phyloP scores from a whole-genome alignment of 2,329 filamentous ascomycete species.

The Xylariales sp. region DNA sequence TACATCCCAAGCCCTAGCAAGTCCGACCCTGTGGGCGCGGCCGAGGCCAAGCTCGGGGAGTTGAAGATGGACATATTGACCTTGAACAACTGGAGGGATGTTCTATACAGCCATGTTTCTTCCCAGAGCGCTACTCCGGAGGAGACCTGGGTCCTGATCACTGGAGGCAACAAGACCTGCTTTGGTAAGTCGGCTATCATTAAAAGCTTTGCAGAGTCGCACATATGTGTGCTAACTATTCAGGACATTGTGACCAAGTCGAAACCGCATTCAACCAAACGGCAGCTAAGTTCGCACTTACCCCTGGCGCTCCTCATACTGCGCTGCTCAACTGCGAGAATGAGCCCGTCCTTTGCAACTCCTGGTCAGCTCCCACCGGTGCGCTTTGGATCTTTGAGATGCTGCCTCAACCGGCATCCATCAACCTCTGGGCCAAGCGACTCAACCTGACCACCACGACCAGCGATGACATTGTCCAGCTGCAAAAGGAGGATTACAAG shows the following conservation, averaged over 20 bases:
- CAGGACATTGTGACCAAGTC: conserved; percentile 60
- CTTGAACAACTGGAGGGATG: conserved; percentile 66
- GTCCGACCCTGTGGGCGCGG: conserved; percentile 37
- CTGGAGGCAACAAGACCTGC: conserved; percentile 75
- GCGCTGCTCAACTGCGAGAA: conserved; percentile 69
- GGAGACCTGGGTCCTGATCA: conserved; percentile 73
- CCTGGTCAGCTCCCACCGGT: conserved; percentile 63
- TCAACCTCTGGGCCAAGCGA: conserved; percentile 60
- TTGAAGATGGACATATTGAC: conserved; percentile 54
- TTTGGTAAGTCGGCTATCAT: conserved; percentile 42
- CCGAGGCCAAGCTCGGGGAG: conserved; percentile 45
- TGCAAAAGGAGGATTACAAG: conserved; percentile 50
- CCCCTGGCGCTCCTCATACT: conserved; percentile 60
- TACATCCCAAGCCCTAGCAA: conserved; percentile 45
- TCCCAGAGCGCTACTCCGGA: conserved; percentile 57
- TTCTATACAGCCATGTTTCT: conserved; percentile 58
- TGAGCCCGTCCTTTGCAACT: conserved; percentile 70
- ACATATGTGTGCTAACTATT: conserved; percentile 9
- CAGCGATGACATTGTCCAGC: conserved; percentile 55
- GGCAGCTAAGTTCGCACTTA: conserved; percentile 56
- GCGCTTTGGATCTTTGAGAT: conserved; percentile 64
- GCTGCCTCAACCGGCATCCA: conserved; percentile 58
- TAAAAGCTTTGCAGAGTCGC: neutral
- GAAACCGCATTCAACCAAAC: conserved; percentile 65
- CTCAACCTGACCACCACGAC: conserved; percentile 68